These are phyloP conservation scores for Pseudopithomyces chartarum DNA, from an alignment of 2,329 filamentous ascomycete species.

Conservation along the genomic window DNA sequence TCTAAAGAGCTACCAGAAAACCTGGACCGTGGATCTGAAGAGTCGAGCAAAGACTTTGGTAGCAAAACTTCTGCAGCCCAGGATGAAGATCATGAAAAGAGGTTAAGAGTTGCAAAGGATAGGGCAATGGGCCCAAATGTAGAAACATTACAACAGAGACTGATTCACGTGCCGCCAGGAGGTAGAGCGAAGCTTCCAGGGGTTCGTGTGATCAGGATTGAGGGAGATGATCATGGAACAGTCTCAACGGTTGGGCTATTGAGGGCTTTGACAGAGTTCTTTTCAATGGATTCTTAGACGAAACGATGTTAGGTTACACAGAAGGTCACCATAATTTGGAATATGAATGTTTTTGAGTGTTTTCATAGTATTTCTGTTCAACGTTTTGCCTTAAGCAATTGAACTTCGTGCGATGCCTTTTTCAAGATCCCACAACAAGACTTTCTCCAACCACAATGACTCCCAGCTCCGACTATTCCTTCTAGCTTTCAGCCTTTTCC, in stretches of 20 bases:
- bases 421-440: too few relatives aligned
- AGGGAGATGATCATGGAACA: constrained; percentile 1
- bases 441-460: too few relatives aligned
- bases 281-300: background rate
- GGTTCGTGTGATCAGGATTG: background rate
- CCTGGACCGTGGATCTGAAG: background rate
- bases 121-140: background rate
- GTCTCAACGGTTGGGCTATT: background rate
- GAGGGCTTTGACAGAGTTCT: background rate
- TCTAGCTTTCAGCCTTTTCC: too few relatives aligned
- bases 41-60: background rate
- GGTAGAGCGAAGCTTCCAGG: background rate
- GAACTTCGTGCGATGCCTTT: too few relatives aligned
- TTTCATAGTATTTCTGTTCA: too few relatives aligned
- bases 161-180: background rate
- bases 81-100: background rate
- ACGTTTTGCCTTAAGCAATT: too few relatives aligned
- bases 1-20: background rate
- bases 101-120: background rate
- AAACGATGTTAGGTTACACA: background rate
- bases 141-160: background rate
- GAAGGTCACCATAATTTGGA: too few relatives aligned
- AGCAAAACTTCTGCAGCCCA: too few relatives aligned
- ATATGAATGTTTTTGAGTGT: too few relatives aligned
- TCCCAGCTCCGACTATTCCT: too few relatives aligned